Conservation (phyloP, 345 rosid species). For the Punica granatum region DNA sequence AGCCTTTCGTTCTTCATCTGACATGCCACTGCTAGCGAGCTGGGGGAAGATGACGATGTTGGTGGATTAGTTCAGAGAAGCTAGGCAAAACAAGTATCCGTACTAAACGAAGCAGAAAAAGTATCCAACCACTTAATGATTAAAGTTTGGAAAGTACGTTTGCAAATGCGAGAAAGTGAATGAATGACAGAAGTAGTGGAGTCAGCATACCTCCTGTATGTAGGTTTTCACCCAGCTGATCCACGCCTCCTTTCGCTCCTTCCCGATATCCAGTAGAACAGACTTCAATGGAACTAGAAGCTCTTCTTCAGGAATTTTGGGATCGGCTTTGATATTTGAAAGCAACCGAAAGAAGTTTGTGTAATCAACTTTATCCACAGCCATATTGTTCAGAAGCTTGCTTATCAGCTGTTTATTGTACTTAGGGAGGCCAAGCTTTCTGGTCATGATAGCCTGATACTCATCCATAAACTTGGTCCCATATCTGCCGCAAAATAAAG, state of each 20-base stretch:
- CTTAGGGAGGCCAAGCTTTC: conserved; percentile 84
- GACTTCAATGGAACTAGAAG: conserved; percentile 74
- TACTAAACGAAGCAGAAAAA: background rate
- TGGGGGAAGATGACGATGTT: conserved; percentile 14
- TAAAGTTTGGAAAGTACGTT: background rate
- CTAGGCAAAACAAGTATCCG: background rate
- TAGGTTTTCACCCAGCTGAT: conserved; percentile 74
- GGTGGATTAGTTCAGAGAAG: background rate
- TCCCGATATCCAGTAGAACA: conserved; percentile 83
- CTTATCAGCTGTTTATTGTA: conserved; percentile 82
- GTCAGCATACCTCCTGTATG: conserved; percentile 63
- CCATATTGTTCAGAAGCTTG: conserved; percentile 83
- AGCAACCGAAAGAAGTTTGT: conserved; percentile 86
- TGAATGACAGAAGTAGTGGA: background rate
- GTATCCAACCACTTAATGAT: background rate
- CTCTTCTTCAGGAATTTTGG: conserved; percentile 47
- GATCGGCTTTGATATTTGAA: conserved; percentile 72
- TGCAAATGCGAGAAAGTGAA: background rate
- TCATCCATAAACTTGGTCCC: conserved; percentile 95
- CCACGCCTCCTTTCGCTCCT: conserved; percentile 97
- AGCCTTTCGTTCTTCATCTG: conserved; percentile 78
- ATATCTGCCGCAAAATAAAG: conserved; percentile 43
- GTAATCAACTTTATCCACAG: conserved; percentile 96
- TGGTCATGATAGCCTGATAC: conserved; percentile 84
- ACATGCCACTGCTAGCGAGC: conserved; percentile 54